Evolutionary conservation across 1,139 yeast species (phyloP).

Genomic region (Kodamaea anthophila): DNA sequence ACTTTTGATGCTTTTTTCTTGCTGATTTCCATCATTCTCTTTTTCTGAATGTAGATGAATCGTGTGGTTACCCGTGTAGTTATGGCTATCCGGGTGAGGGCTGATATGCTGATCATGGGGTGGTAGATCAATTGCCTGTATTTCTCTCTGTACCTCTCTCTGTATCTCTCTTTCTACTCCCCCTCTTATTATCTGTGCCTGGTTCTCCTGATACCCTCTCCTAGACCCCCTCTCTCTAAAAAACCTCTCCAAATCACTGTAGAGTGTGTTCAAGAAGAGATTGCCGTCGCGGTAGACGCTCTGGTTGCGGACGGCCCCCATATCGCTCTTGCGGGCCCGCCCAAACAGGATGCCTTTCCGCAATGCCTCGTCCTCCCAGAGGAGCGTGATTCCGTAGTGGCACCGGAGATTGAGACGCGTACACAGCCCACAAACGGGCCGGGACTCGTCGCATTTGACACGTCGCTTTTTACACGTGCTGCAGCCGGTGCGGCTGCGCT

Average conservation of each 20-base stretch:
- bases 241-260: constrained; percentile 15
- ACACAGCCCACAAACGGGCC: constrained; percentile 24
- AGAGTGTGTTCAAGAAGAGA: constrained; percentile 19
- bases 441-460: constrained; percentile 27
- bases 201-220: background rate
- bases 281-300: constrained; percentile 7
- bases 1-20: too few relatives aligned
- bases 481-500: constrained; percentile 22
- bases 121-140: too few relatives aligned
- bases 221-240: too few relatives aligned
- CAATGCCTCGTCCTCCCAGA: constrained; percentile 32
- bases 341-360: constrained; percentile 31
- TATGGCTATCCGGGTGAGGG: too few relatives aligned
- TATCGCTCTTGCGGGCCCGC: constrained; percentile 16
- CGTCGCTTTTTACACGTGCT: constrained; percentile 19
- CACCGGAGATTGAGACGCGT: constrained; percentile 15
- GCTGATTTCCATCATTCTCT: too few relatives aligned
- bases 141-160: too few relatives aligned
- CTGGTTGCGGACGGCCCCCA: constrained; percentile 7
- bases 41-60: too few relatives aligned
- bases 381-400: constrained; percentile 13
- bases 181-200: too few relatives aligned
- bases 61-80: too few relatives aligned
- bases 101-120: too few relatives aligned
- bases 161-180: too few relatives aligned